Percentiles rank a stretch among this genome's conserved stretches.
These are phyloP conservation scores for Ganoderma resinaceum DNA, from an alignment of 1,284 basidiomycete species.

Conservation along the genomic window DNA sequence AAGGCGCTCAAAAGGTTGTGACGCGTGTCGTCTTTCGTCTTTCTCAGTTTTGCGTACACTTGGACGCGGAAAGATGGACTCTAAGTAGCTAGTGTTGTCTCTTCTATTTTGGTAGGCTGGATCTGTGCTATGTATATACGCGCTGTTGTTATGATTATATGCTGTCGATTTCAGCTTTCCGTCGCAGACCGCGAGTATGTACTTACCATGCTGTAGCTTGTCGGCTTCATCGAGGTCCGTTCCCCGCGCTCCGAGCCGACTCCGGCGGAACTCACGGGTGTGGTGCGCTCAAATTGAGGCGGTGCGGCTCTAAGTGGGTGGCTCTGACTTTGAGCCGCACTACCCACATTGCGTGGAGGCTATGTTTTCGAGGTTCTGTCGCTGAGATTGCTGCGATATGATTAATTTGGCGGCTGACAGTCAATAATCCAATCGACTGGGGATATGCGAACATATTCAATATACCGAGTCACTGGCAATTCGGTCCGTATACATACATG, in stretches of 20 bases:
- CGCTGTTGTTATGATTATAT: constrained; percentile 11
- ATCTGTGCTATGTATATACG: constrained; percentile 3
- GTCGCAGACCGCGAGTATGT: not conserved
- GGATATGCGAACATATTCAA: too few species aligned
- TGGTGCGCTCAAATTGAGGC: not conserved
- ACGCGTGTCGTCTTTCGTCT: constrained; percentile 12
- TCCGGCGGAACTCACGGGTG: not conserved
- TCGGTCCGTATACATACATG: too few species aligned
- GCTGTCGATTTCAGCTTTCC: not conserved
- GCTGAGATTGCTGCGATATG: too few species aligned
- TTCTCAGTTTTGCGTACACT: not conserved
- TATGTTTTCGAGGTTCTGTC: not conserved
- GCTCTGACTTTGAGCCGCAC: not conserved
- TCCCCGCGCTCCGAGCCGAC: not conserved
- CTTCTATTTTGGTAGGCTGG: not conserved
- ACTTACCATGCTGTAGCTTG: not conserved
- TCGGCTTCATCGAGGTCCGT: not conserved
- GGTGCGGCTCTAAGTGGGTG: not conserved
- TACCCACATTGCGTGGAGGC: too few species aligned
- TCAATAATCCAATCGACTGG: too few species aligned
- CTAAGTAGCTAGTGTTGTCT: not conserved
- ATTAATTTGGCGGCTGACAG: too few species aligned
- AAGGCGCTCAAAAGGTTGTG: constrained; percentile 83
- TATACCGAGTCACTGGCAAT: too few species aligned
- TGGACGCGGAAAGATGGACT: not conserved